Percentiles rank a stretch among this genome's conserved stretches.
Conservation (phyloP, 1,284 basidiomycete species). For the Mrakiaceae sp. region DNA sequence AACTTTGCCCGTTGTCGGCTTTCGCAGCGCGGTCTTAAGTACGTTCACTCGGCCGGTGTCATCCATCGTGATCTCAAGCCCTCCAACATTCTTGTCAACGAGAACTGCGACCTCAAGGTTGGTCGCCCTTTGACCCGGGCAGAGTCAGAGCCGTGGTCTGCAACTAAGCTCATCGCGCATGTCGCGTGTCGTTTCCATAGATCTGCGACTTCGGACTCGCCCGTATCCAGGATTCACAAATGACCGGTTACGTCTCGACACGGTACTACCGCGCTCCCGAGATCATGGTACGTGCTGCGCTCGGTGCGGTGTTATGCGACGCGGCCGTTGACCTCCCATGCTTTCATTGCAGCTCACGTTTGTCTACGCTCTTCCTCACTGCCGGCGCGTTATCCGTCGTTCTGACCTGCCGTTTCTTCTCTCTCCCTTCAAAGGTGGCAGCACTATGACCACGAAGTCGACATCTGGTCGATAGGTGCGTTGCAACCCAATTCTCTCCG, state of each 20-base stretch:
- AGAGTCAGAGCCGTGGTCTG: too few species aligned
- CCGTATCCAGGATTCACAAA: constrained; percentile 60
- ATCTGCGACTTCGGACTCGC: constrained; percentile 90
- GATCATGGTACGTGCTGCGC: constrained; percentile 61
- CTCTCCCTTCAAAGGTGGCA: constrained; percentile 41
- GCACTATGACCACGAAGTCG: constrained; percentile 82
- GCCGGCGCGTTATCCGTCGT: neutral
- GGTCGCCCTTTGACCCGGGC: constrained; percentile 38
- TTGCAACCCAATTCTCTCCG: constrained; percentile 32
- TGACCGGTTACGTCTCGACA: constrained; percentile 93
- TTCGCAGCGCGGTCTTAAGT: constrained; percentile 73
- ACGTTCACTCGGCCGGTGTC: constrained; percentile 79
- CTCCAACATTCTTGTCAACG: constrained; percentile 79
- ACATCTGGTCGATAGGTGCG: constrained; percentile 77
- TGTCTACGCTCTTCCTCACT: neutral
- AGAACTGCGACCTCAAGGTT: constrained; percentile 85
- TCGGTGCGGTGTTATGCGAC: too few species aligned
- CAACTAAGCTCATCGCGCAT: neutral
- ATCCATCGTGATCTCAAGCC: constrained; percentile 84
- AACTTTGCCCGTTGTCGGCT: constrained; percentile 6
- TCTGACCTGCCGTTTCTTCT: constrained; percentile 41
- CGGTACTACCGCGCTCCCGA: constrained; percentile 94
- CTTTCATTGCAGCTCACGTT: neutral
- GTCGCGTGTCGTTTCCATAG: constrained; percentile 38
- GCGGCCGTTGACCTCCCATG: constrained; percentile 16